Conservation (phyloP, 2,329 filamentous ascomycete species). For the Colletotrichum liaoningense region DNA sequence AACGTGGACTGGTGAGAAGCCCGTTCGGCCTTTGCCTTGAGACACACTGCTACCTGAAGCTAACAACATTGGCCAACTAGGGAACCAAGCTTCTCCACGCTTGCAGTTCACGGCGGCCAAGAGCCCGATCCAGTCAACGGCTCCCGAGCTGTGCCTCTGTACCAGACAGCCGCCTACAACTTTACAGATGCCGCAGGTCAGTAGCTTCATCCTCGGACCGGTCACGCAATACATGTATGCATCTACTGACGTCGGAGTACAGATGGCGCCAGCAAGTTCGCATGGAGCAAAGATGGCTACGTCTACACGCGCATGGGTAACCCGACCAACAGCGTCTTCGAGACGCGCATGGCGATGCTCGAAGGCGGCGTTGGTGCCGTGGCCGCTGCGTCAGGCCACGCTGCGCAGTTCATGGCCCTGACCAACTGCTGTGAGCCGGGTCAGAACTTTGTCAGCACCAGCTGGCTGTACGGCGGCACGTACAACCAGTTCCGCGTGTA, state of each 20-base stretch:
- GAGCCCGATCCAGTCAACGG: slow-evolving; percentile 84
- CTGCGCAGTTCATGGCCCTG: slow-evolving; percentile 92
- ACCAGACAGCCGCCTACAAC: slow-evolving; percentile 76
- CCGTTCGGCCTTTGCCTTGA: slow-evolving; percentile 28
- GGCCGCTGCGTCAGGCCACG: slow-evolving; percentile 86
- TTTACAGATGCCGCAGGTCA: slow-evolving; percentile 36
- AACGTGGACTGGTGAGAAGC: slow-evolving; percentile 45
- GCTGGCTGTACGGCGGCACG: slow-evolving; percentile 92
- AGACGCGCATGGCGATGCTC: slow-evolving; percentile 92
- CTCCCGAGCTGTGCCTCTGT: slow-evolving; percentile 92
- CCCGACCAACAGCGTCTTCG: slow-evolving; percentile 93
- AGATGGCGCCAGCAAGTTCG: slow-evolving; percentile 48
- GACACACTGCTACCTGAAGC: slow-evolving; percentile 4
- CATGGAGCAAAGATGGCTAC: slow-evolving; percentile 72
- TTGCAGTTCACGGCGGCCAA: slow-evolving; percentile 60
- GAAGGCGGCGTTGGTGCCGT: slow-evolving; percentile 91
- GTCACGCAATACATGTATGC: not conserved
- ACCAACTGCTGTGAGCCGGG: slow-evolving; percentile 83
- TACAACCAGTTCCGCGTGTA: slow-evolving; percentile 98
- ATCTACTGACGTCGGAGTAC: slow-evolving; percentile 30
- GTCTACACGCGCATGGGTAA: slow-evolving; percentile 96
- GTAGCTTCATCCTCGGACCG: not conserved
- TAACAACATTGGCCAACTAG: slow-evolving; percentile 1
- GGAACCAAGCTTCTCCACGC: slow-evolving; percentile 38
- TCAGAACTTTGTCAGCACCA: slow-evolving; percentile 95